Evolutionary conservation across 2,329 filamentous ascomycete genomes (phyloP), one percentile per base, ranked within the genome.

Genomic region (Leptographium radiaticola): DNA sequence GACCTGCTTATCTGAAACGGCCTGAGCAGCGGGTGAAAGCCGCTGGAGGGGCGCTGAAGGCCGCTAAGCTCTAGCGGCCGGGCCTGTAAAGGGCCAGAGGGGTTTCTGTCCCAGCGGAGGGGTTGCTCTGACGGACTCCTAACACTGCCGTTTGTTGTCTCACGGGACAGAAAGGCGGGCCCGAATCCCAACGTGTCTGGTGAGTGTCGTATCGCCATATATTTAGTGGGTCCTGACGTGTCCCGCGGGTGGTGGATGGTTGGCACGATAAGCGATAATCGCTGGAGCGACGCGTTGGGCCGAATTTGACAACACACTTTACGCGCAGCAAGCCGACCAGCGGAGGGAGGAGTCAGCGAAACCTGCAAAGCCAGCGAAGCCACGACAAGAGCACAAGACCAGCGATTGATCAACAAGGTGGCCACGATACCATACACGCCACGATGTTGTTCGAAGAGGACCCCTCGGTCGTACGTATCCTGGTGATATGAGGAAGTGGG

Each of bases 371-470:
- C 8, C 38, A 5, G 13, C 38, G n/a, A 43, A 13, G 9, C 9
- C 34, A 36, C 4, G 34, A 36, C 34, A 36, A 13, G 12, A 36
- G 34, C 25, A 25, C 25, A 36, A 36, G 12, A 36, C 34, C 34
- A 9, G 9, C 34, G 34, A 36, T 36, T 36, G 34, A 36, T 55
- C 46, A 49, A 16, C 2, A 49, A 9, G 10, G 15, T 20, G 30
- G n/a, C 10, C 9, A 10, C 30, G 13, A 34, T 13, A 48, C 30
- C 5, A 51, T 25, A 33, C 45, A 58, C 55, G 56, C 57, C 72
- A 89, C 71, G 59, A 96, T 97, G 86, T 78, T 96, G 67, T 87
- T 97, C 71, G 88, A 95, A 71, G 90, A 96, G 73, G 87, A 93
- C 68, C 91, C 90, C 60, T 87, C 87, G 46, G 85, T 84, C 46